These are phyloP conservation scores for Sanguinoderma infundibulare DNA, from an alignment of 1,284 basidiomycete species.

Conservation along the genomic window DNA sequence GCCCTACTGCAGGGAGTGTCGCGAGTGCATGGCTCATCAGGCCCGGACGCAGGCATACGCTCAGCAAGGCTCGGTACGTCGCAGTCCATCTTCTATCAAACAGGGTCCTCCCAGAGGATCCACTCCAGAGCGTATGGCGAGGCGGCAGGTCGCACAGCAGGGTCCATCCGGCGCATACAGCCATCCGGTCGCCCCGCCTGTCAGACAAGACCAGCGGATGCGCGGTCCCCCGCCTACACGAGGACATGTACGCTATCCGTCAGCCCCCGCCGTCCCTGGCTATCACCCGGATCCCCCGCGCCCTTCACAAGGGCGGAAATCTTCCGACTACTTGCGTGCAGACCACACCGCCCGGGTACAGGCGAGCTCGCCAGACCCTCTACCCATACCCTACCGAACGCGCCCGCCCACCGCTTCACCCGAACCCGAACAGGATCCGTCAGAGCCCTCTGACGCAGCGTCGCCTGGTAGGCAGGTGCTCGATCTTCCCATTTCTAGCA, in stretches of 20 bases:
- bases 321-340: conserved; percentile 18
- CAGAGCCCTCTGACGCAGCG: conserved; percentile 13
- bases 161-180: conserved; percentile 11
- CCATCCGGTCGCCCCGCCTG: conserved; percentile 15
- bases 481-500: conserved; percentile 18
- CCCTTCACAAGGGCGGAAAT: conserved; percentile 16
- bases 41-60: conserved; percentile 18
- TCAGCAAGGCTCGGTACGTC: conserved; percentile 21
- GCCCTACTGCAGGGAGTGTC: conserved; percentile 34
- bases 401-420: conserved; percentile 22
- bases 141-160: conserved; percentile 15
- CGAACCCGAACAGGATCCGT: conserved; percentile 11
- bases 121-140: conserved; percentile 19
- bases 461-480: conserved; percentile 22
- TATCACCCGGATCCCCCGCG: conserved; percentile 13
- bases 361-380: conserved; percentile 39
- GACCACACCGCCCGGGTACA: conserved; percentile 27
- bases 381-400: conserved; percentile 40
- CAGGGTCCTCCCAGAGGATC: conserved; percentile 9
- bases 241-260: conserved; percentile 22
- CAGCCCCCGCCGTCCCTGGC: conserved; percentile 16
- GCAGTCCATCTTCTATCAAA: conserved; percentile 18
- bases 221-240: conserved; percentile 20
- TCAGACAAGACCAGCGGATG: conserved; percentile 16
- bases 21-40: conserved; percentile 22